Conservation (phyloP, 1,284 basidiomycete species). For the Marasmius oreades region DNA sequence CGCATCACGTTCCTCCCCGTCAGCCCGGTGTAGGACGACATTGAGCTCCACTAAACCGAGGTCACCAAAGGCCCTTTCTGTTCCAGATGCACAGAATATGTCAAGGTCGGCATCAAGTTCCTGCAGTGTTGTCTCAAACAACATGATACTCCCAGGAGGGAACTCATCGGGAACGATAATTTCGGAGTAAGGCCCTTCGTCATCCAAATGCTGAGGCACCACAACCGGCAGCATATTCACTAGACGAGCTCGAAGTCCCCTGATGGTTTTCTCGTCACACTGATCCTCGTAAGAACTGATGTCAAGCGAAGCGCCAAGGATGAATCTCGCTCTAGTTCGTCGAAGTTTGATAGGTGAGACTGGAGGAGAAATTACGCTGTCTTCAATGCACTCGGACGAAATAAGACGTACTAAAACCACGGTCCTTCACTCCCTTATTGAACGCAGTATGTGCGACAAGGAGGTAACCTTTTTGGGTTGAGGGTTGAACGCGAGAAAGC, state of each 20-base stretch:
- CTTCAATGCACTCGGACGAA: background rate
- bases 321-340: conserved; percentile 74
- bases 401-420: conserved; percentile 61
- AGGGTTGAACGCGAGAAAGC: conserved; percentile 85
- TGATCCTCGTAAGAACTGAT: conserved; percentile 61
- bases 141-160: conserved; percentile 88
- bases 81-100: conserved; percentile 62
- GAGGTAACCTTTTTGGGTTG: conserved; percentile 88
- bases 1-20: conserved; percentile 88
- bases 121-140: conserved; percentile 83
- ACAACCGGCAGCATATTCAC: conserved; percentile 57
- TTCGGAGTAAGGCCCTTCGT: conserved; percentile 71
- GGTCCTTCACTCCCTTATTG: conserved; percentile 71
- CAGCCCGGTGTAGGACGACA: conserved; percentile 76
- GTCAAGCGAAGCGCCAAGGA: conserved; percentile 75
- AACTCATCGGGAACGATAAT: conserved; percentile 82
- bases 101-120: conserved; percentile 68
- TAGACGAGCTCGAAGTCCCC: conserved; percentile 73
- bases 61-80: conserved; percentile 66
- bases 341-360: conserved; percentile 83
- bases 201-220: conserved; percentile 55
- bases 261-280: conserved; percentile 55
- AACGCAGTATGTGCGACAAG: conserved; percentile 91
- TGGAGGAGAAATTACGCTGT: conserved; percentile 27
- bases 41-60: conserved; percentile 89